A percentile compares a stretch with the other conserved stretches of the same genome.
These are phyloP conservation scores for Neckera pumila DNA, from an alignment of 225 moss, liverwort and hornwort species.

Conservation along the genomic window DNA sequence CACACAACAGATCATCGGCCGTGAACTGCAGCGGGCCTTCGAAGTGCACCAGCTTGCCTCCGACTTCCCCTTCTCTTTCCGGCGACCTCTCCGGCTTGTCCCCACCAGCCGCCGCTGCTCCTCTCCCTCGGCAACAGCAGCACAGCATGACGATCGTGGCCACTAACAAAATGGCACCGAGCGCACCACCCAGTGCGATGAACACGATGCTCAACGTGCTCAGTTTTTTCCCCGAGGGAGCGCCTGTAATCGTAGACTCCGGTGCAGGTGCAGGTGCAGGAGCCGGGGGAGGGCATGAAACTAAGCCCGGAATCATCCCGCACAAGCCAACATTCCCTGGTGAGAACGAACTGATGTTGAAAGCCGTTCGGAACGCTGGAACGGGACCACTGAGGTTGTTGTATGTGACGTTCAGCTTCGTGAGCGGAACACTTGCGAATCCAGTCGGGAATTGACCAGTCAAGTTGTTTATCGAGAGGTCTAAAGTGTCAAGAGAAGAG, in stretches of 20 bases:
- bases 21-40: slow-evolving; percentile 66
- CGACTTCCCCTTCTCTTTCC: slow-evolving; percentile 46
- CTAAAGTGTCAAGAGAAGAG: background rate
- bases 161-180: slow-evolving; percentile 48
- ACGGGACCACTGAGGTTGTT: slow-evolving; percentile 62
- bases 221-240: background rate
- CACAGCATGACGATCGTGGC: slow-evolving; percentile 43
- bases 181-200: slow-evolving; percentile 29
- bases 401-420: slow-evolving; percentile 40
- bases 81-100: slow-evolving; percentile 50
- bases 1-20: slow-evolving; percentile 80
- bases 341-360: slow-evolving; percentile 33
- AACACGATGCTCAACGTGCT: slow-evolving; percentile 30
- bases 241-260: background rate
- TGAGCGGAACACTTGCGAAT: slow-evolving; percentile 20
- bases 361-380: slow-evolving; percentile 24
- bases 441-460: slow-evolving; percentile 18
- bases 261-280: slow-evolving; percentile 2
- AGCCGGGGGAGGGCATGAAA: slow-evolving; percentile 9
- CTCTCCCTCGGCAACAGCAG: slow-evolving; percentile 28
- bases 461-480: slow-evolving; percentile 10
- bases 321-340: slow-evolving; percentile 52
- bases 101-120: slow-evolving; percentile 27
- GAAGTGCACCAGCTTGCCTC: slow-evolving; percentile 78
- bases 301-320: slow-evolving; percentile 22